A percentile compares a stretch with the other conserved stretches of the same genome.
Evolutionary conservation across 1,139 yeast genomes (phyloP).

Genomic region (Lodderomyces theae): DNA sequence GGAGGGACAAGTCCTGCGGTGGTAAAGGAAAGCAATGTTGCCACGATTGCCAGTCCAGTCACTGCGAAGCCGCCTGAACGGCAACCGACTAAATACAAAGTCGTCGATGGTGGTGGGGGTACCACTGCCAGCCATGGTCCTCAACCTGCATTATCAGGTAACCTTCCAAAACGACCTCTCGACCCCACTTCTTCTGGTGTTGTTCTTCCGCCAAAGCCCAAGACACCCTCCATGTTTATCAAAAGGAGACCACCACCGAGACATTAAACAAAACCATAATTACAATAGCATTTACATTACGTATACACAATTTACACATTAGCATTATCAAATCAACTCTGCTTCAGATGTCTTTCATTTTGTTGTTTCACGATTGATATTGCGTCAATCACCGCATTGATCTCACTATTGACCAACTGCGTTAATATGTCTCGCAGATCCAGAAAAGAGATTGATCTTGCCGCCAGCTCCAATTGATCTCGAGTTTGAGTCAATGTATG

Average conservation of each 20-base stretch:
- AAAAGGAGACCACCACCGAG: constrained; percentile 14
- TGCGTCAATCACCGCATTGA: constrained; percentile 11
- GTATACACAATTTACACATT: neutral
- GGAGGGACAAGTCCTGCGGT: constrained; percentile 4
- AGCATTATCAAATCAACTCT: neutral
- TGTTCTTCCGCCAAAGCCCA: constrained; percentile 16
- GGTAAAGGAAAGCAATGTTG: neutral
- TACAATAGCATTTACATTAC: neutral
- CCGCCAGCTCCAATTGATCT: constrained; percentile 6
- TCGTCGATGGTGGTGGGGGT: no score
- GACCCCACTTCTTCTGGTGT: constrained; percentile 20
- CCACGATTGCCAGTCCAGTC: neutral
- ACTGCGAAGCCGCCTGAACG: no score
- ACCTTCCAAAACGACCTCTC: constrained; percentile 2
- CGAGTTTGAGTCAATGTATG: constrained; percentile 9
- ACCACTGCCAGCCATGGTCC: neutral
- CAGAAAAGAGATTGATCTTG: neutral
- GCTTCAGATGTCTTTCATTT: neutral
- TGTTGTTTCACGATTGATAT: constrained; percentile 9
- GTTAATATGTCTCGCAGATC: neutral
- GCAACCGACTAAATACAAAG: no score
- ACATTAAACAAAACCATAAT: neutral
- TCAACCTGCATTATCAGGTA: constrained; percentile 6
- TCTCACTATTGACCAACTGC: constrained; percentile 8
- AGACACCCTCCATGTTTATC: constrained; percentile 19